A percentile compares a stretch with the other conserved stretches of the same genome.
These are phyloP conservation scores for Truncatella angustata DNA, from an alignment of 2,329 filamentous ascomycete genomes.

Conservation along the genomic window DNA sequence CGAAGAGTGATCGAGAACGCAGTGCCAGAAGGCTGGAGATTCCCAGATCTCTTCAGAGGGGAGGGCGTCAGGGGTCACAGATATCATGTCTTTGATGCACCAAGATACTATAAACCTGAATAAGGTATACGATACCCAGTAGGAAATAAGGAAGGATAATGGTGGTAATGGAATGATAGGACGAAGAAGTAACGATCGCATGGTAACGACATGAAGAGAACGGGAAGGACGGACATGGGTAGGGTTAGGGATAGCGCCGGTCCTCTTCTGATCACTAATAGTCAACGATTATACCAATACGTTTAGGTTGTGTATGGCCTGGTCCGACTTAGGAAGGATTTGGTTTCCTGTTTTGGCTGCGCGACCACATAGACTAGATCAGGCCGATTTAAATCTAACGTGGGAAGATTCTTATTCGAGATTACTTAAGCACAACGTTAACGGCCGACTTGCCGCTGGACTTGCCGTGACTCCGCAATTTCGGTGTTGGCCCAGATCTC, in stretches of 20 bases:
- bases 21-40: conserved; percentile 74
- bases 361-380: no score
- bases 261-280: no score
- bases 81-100: conserved; percentile 95
- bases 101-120: conserved; percentile 60
- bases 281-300: no score
- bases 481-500: no score
- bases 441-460: no score
- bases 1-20: conserved; percentile 64
- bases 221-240: background rate
- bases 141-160: background rate
- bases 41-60: conserved; percentile 81
- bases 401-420: no score
- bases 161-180: background rate
- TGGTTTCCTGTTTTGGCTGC: no score
- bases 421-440: no score
- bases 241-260: background rate
- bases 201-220: background rate
- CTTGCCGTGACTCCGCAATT: no score
- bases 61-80: conserved; percentile 83
- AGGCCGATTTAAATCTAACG: no score
- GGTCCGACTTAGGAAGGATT: no score
- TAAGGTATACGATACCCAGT: background rate
- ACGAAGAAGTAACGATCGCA: background rate
- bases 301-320: no score